These are phyloP conservation scores for Yamagishiella unicocca DNA, from an alignment of 139 green algal species.

Conservation along the genomic window DNA sequence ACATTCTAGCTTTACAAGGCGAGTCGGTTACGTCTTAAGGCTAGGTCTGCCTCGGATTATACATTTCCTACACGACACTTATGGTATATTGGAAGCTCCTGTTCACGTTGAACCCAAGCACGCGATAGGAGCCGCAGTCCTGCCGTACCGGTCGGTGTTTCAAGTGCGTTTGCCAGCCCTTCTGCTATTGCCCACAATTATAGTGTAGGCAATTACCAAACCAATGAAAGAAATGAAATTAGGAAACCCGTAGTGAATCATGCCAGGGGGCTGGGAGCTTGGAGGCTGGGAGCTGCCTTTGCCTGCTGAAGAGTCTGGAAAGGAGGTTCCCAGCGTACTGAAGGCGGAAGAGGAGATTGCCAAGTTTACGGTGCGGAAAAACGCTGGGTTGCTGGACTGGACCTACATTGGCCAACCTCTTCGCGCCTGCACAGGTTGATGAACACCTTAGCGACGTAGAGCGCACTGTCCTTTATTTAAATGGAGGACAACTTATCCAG, in stretches of 20 bases:
- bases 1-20: conserved; percentile 88
- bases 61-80: not conserved
- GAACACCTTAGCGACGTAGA: conserved; percentile 60
- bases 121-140: not conserved
- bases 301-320: conserved; percentile 33
- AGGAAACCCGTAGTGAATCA: not conserved
- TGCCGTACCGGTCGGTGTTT: not conserved
- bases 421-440: conserved; percentile 52
- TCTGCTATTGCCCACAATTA: not conserved
- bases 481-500: conserved; percentile 58
- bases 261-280: not conserved
- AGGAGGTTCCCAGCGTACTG: conserved; percentile 49
- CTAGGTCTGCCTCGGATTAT: not conserved
- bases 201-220: not conserved
- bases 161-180: not conserved
- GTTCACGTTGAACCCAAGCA: not conserved
- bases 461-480: conserved; percentile 60
- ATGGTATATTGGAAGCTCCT: not conserved
- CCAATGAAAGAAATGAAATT: conserved; percentile 28
- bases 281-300: conserved; percentile 27
- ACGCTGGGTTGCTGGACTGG: no score
- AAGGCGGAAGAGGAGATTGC: conserved; percentile 60
- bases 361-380: conserved; percentile 47
- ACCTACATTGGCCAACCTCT: not conserved
- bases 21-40: no score